Conservation (phyloP, 257 asterid species). For the Nyctanthes arbortristis region DNA sequence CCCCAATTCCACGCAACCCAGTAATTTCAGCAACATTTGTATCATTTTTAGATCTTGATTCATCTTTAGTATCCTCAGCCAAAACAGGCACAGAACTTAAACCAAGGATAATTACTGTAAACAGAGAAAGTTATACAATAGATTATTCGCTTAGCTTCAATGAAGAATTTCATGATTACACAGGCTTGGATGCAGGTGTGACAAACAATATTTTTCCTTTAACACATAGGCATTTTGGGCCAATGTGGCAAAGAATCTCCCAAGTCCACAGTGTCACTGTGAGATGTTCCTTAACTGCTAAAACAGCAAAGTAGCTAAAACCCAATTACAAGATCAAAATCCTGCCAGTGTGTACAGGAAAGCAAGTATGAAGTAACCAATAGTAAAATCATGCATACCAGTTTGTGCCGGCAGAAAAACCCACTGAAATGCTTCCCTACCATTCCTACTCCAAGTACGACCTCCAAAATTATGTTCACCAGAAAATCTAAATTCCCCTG, state of each 20-base stretch:
- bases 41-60: conserved; percentile 39
- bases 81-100: conserved; percentile 47
- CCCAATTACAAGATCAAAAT: background rate
- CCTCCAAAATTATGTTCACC: conserved; percentile 43
- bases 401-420: conserved; percentile 66
- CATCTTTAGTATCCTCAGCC: conserved; percentile 64
- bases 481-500: conserved; percentile 43
- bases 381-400: conserved; percentile 41
- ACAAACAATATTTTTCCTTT: too few species aligned
- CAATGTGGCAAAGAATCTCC: too few species aligned
- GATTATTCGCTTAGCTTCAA: conserved; percentile 1
- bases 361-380: background rate
- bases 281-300: background rate
- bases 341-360: background rate
- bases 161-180: conserved; percentile 13
- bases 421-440: conserved; percentile 47
- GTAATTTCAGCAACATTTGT: conserved; percentile 35
- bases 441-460: conserved; percentile 36
- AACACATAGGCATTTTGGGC: too few species aligned
- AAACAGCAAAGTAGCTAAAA: background rate
- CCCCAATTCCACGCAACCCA: conserved; percentile 62
- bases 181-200: too few species aligned
- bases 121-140: conserved; percentile 17
- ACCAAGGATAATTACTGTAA: conserved; percentile 64
- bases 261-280: background rate